Evolutionary conservation across 176 grass and related monocot species (phyloP).

Genomic region (Zea luxurians): DNA sequence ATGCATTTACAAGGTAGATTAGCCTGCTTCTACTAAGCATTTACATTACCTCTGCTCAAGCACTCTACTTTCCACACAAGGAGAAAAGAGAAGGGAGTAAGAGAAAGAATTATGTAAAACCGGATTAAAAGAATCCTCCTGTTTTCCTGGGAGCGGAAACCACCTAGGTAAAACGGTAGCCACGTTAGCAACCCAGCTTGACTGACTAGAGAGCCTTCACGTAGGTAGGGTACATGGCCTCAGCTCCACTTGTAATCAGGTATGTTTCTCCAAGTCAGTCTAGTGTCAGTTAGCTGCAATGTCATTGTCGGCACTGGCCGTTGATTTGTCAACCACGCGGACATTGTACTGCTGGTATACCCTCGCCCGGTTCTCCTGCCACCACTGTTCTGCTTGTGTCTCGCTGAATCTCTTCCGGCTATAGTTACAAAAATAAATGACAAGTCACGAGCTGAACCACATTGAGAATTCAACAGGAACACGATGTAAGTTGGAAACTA

Average conservation of each 20-base stretch:
- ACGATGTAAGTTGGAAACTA: neutral
- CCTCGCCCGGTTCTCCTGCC: constrained; percentile 90
- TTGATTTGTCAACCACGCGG: constrained; percentile 72
- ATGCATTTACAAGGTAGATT: constrained; percentile 84
- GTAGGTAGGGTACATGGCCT: neutral
- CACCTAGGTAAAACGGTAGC: constrained; percentile 55
- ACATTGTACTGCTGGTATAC: constrained; percentile 93
- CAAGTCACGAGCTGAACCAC: constrained; percentile 11
- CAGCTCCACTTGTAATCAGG: constrained; percentile 44
- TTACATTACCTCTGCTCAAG: constrained; percentile 67
- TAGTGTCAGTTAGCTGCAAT: constrained; percentile 51
- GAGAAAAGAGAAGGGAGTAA: neutral
- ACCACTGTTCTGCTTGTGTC: constrained; percentile 93
- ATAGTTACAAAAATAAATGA: constrained; percentile 37
- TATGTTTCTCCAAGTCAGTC: constrained; percentile 42
- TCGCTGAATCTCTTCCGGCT: constrained; percentile 98
- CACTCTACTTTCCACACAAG: constrained; percentile 61
- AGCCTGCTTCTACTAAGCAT: constrained; percentile 69
- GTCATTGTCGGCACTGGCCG: constrained; percentile 53
- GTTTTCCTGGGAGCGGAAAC: constrained; percentile 31
- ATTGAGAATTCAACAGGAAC: constrained; percentile 17
- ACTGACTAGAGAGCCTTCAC: constrained; percentile 38
- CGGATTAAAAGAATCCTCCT: constrained; percentile 20
- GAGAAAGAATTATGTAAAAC: constrained; percentile 48
- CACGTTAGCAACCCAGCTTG: constrained; percentile 51